Base-by-base conservation (phyloP, 2,329 filamentous ascomycete genomes). In the Dactylellina cionopaga region DNA sequence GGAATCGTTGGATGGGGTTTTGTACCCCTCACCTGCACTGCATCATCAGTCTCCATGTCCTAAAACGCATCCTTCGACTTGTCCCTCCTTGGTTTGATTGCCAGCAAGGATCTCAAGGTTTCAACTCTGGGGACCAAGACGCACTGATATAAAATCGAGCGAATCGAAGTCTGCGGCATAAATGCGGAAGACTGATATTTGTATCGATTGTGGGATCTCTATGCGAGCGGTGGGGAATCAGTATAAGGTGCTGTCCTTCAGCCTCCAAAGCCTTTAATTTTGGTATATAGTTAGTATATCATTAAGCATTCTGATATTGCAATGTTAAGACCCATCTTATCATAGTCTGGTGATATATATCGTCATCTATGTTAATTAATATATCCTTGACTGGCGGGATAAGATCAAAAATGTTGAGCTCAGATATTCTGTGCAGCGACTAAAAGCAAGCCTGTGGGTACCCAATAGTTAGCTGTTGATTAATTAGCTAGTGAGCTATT, bases 141-240 rank as follows among this genome's bases (percentile, higher is more conserved):
- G 49, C 49, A 41, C 51, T 15, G 35, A 55, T 27, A 41, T 55
- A 15, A 33, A 17, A 24, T 27, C 51, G 35, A n/a, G 41, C 27
- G 17, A 51, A 33, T 55, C 22, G 7, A 25, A 24, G 35, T 17
- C 9, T 35, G 2, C 31, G 9, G 9, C n/a, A n/a, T 7, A 37
- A 15, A 35, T 43, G 41, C 43, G 29, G 31, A 47, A 44, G 15
- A 54, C 19, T n/a, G n/a, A 29, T 15, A 13, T 44, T 19, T 49
- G 46, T 37, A 43, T 58, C 56, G 49, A 39, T 64, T 64, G 47
- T 58, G 35, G 58, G 51, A 71, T 58, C 49, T 64, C 66, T 22
- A 71, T 64, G 43, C 66, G 58, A 71, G 55, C 66, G 62, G 49
- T 63, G 49, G 49, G 37, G 65, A 55, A n/a, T n/a, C n/a, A n/a